Base-by-base conservation (phyloP, 495 filamentous ascomycete species). In the Tuber melanosporum region DNA sequence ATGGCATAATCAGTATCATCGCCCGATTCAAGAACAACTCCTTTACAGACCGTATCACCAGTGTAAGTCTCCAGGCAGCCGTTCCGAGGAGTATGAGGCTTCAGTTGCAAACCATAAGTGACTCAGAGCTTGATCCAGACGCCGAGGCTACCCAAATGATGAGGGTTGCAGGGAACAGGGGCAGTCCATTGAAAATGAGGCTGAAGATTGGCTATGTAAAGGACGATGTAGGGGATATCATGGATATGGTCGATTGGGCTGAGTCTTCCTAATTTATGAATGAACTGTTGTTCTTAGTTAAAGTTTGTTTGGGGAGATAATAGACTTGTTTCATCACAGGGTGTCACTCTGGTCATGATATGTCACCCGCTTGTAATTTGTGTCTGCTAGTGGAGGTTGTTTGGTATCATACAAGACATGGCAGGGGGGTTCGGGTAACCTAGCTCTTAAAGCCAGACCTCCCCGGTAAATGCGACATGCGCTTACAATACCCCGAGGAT, bases 211-310 rank as follows among this genome's bases (percentile, higher is more conserved):
- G 89, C 72, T 98, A 92, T 85, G 86, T 88, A 52, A 91, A 90
- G 79, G 91, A 91, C 73, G 88, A 89, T 42, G 87, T 86, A n/a
- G 88, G 89, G 42, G 86, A 90, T 72, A 89, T 96, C 12, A 92
- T 90, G 81, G 96, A 99, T 80, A 93, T 97, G 85, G 94, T 98
- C 75, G 94, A 98, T 86, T 99, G 95, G 95, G 89, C 91, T 72
- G 95, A 99, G 84, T 93, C 94, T 19, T 15, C 26, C 57, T 66
- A 66, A 66, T 66, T 66, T 36, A 12, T 66, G 36, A 36, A 66
- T 17, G 26, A 66, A 10, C 57, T 66, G 14, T 66, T 66, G 4
- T 66, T 66, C 57, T 36, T 66, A 36, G 26, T 17, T 36, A 32
- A 66, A 66, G 57, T 26, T 36, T 66, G 57, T 66, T 66, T 66